phyloP scores from a whole-genome alignment of 768 basidiomycete species.

The Mycena albidolilacea region DNA sequence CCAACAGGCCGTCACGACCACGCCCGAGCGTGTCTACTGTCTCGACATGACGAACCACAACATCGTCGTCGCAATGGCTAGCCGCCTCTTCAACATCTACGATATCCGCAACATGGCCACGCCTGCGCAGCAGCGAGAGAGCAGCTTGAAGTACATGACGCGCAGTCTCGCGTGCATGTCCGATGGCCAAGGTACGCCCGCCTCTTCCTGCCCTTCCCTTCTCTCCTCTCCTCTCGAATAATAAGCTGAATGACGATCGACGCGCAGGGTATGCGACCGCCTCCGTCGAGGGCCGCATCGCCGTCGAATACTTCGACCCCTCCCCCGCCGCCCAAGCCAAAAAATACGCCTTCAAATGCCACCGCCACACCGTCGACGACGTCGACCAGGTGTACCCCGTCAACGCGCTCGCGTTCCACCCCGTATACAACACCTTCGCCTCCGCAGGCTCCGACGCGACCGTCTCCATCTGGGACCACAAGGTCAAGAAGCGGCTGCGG shows the following conservation, averaged over 20 bases:
- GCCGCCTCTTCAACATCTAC: slow-evolving; percentile 90
- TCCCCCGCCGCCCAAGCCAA: slow-evolving; percentile 80
- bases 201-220: neutral
- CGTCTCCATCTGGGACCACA: slow-evolving; percentile 98
- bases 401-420: slow-evolving; percentile 95
- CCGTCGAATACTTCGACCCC: slow-evolving; percentile 96
- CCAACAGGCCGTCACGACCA: slow-evolving; percentile 71
- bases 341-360: slow-evolving; percentile 98
- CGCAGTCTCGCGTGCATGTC: slow-evolving; percentile 92
- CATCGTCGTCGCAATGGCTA: slow-evolving; percentile 95
- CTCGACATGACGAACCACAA: slow-evolving; percentile 85
- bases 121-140: slow-evolving; percentile 88
- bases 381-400: slow-evolving; percentile 98
- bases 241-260: neutral
- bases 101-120: slow-evolving; percentile 85
- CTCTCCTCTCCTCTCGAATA: neutral
- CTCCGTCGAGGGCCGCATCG: slow-evolving; percentile 96
- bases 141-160: slow-evolving; percentile 96
- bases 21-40: slow-evolving; percentile 90
- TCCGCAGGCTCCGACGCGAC: slow-evolving; percentile 96
- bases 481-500: slow-evolving; percentile 94
- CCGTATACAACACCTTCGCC: slow-evolving; percentile 92
- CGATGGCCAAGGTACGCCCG: slow-evolving; percentile 83
- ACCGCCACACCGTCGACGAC: slow-evolving; percentile 90
- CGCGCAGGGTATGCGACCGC: slow-evolving; percentile 89